These are phyloP conservation scores for Trichoderma virens DNA, from an alignment of 495 filamentous ascomycete species.

Conservation along the genomic window DNA sequence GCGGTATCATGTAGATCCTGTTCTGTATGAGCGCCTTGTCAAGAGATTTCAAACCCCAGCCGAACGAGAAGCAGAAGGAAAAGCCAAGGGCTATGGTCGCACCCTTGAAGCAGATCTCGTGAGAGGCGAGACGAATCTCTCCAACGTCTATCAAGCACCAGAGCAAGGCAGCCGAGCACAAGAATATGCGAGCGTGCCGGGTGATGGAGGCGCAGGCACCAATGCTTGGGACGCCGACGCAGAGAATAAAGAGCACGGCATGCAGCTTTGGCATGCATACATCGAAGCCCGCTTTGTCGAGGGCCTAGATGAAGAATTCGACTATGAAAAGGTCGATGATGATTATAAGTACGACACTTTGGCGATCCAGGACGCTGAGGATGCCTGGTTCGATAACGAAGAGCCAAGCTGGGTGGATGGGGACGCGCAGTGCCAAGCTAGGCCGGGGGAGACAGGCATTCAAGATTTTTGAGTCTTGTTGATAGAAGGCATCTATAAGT, in stretches of 20 bases:
- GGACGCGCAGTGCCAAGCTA: constrained; percentile 33
- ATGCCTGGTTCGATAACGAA: constrained; percentile 72
- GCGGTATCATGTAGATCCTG: constrained; percentile 48
- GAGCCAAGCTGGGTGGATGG: constrained; percentile 55
- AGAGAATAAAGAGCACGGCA: constrained; percentile 54
- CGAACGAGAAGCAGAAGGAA: constrained; percentile 66
- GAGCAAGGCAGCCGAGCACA: background rate
- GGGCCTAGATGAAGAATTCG: constrained; percentile 69
- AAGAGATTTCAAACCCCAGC: constrained; percentile 66
- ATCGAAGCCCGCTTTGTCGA: constrained; percentile 62
- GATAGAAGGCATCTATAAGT: too few species aligned
- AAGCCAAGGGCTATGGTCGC: constrained; percentile 64
- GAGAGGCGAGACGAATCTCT: constrained; percentile 65
- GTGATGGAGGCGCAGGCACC: background rate
- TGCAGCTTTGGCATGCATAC: constrained; percentile 56
- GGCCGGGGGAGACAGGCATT: constrained; percentile 67
- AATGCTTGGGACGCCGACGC: constrained; percentile 51
- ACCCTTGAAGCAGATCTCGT: constrained; percentile 62
- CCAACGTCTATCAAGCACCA: constrained; percentile 21
- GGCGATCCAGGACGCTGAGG: constrained; percentile 50
- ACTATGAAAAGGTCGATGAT: constrained; percentile 60
- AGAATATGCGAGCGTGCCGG: background rate
- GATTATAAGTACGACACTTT: constrained; percentile 63
- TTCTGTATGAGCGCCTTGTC: constrained; percentile 73
- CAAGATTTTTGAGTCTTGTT: constrained; percentile 59